Conservation (phyloP, 2,329 filamentous ascomycete species). For the Parastagonospora avenae region DNA sequence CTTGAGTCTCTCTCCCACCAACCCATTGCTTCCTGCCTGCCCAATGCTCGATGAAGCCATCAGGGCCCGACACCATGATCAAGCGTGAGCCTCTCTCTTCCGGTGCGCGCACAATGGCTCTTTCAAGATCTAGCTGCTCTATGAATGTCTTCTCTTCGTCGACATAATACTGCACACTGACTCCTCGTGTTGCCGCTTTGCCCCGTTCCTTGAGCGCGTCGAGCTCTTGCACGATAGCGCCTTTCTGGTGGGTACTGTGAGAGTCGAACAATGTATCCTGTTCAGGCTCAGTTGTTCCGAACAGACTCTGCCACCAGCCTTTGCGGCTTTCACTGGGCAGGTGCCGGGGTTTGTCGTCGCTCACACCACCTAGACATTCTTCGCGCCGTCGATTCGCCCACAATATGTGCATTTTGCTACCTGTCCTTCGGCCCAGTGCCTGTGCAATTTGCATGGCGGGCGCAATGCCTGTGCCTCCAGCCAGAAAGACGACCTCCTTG, state of each 20-base stretch:
- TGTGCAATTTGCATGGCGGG: conserved; percentile 82
- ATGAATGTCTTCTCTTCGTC: conserved; percentile 79
- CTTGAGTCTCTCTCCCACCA: conserved; percentile 74
- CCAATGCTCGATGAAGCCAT: conserved; percentile 82
- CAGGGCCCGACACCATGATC: conserved; percentile 86
- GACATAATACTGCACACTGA: conserved; percentile 73
- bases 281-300: conserved; percentile 20
- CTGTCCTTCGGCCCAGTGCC: conserved; percentile 58
- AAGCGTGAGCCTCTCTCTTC: conserved; percentile 61
- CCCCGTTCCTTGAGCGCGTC: conserved; percentile 60
- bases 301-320: conserved; percentile 36
- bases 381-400: conserved; percentile 77
- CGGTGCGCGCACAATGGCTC: conserved; percentile 21
- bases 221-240: conserved; percentile 66
- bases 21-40: conserved; percentile 81
- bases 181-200: conserved; percentile 19
- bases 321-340: conserved; percentile 10
- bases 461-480: conserved; percentile 90
- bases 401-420: conserved; percentile 67
- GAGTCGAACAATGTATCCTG: conserved; percentile 7
- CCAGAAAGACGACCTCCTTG: conserved; percentile 75
- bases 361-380: conserved; percentile 68
- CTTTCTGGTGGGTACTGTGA: conserved; percentile 29
- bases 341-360: conserved; percentile 47
- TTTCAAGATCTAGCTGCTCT: conserved; percentile 44